These are phyloP conservation scores for Candida alai DNA, from an alignment of 805 yeast genomes.

Conservation along the genomic window DNA sequence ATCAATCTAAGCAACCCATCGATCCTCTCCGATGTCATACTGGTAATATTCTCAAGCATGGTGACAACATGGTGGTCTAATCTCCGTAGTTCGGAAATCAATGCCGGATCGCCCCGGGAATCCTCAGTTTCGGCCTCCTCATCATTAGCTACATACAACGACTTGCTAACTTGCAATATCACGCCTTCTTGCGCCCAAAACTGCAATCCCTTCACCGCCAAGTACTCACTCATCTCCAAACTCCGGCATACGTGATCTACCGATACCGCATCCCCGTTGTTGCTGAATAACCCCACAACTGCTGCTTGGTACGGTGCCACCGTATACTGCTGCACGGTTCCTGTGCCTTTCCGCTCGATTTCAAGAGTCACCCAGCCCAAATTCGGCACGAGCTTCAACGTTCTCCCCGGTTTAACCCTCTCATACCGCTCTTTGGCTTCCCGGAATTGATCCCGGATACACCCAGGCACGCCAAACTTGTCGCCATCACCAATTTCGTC, in stretches of 20 bases:
- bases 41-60: conserved; percentile 55
- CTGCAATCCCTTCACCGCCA: conserved; percentile 34
- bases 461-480: conserved; percentile 46
- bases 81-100: neutral
- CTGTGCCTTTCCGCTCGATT: conserved; percentile 34
- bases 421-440: conserved; percentile 43
- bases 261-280: conserved; percentile 27
- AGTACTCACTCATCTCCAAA: conserved; percentile 41
- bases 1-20: conserved; percentile 52
- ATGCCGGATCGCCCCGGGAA: neutral
- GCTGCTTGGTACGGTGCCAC: conserved; percentile 73
- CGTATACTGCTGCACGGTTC: too few species aligned
- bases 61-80: conserved; percentile 49
- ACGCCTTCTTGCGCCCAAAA: conserved; percentile 69
- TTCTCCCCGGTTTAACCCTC: conserved; percentile 51
- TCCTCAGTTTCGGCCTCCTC: conserved; percentile 5
- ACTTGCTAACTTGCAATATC: conserved; percentile 34
- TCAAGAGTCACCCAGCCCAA: conserved; percentile 62
- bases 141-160: conserved; percentile 39
- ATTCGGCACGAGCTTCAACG: conserved; percentile 51
- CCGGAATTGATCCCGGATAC: conserved; percentile 38
- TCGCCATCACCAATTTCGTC: conserved; percentile 24
- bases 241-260: conserved; percentile 27
- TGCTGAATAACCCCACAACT: conserved; percentile 49
- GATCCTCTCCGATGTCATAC: conserved; percentile 45